Evolutionary conservation across 2,329 filamentous ascomycete species (phyloP).

Genomic region (Diplodia sapinea): DNA sequence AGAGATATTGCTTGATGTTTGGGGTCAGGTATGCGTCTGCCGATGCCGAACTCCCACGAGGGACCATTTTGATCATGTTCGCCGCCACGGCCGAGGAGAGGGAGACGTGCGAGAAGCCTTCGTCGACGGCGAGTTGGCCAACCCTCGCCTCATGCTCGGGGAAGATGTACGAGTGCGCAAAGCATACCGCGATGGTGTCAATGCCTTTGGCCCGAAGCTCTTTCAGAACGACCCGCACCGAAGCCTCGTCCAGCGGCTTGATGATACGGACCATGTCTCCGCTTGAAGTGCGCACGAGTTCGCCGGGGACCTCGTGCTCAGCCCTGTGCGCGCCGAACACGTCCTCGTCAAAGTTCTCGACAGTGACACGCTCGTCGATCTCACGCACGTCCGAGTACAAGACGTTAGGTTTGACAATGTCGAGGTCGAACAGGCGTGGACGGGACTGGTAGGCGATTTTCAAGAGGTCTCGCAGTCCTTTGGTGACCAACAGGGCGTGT

Average conservation of each 20-base stretch:
- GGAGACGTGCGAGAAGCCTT: constrained; percentile 41
- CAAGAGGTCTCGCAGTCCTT: constrained; percentile 68
- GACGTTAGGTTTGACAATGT: constrained; percentile 35
- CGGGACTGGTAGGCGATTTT: constrained; percentile 38
- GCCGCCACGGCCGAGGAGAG: constrained; percentile 67
- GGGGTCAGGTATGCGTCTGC: constrained; percentile 42
- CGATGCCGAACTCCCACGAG: constrained; percentile 38
- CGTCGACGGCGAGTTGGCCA: constrained; percentile 38
- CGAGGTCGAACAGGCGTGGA: constrained; percentile 39
- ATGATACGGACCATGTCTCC: constrained; percentile 36
- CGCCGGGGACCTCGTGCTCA: constrained; percentile 43
- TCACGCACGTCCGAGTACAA: constrained; percentile 37
- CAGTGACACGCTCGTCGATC: constrained; percentile 38
- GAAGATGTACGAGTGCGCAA: constrained; percentile 44
- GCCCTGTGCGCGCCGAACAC: constrained; percentile 42
- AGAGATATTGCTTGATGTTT: constrained; percentile 37
- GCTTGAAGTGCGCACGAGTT: constrained; percentile 33
- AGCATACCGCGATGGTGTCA: constrained; percentile 46
- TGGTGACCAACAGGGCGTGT: constrained; percentile 36
- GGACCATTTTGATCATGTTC: constrained; percentile 39
- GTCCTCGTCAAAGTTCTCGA: constrained; percentile 37
- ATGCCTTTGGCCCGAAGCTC: constrained; percentile 43
- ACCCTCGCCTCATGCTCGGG: constrained; percentile 40
- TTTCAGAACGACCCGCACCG: constrained; percentile 33
- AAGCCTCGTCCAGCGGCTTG: constrained; percentile 31